Base-by-base conservation (phyloP, 2,329 filamentous ascomycete genomes). In the Pseudogymnoascus sp. region DNA sequence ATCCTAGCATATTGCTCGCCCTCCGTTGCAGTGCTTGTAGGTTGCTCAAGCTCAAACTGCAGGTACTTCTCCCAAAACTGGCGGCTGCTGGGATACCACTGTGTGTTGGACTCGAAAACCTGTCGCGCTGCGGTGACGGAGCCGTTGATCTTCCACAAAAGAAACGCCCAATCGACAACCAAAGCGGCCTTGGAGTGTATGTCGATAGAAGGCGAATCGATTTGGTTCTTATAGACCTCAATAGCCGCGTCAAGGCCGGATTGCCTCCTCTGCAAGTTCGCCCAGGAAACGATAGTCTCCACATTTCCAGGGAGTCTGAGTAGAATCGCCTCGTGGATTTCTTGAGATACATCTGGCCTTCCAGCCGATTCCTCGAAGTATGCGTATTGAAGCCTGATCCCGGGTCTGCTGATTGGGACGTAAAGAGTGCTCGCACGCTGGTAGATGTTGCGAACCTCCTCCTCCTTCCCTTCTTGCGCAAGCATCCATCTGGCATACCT, bases 401-500 rank as follows among this genome's bases (percentile, higher is more conserved):
- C 86, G 0, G 93, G 92, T 62, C 88, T 81, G 67, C 91, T 90
- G 69, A 97, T 88, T 3, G 93, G 92, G 1, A 96, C 90, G 71
- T 88, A 97, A 60, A 96, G 76, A 58, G 85, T 92, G 66, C 89
- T 87, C 8, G 93, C 94, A 61, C 92, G 86, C 72, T 93, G 86
- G 71, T 95, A 97, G 65, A 97, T 94, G 73, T 90, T 92, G 62
- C 94, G 88, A 5, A 93, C 87, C 71, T 97, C 92, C 72, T 97
- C 90, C 50, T 92, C 86, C 73, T 95, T 96, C 67, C 81, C 86
- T 1, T 84, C 76, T 71, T 96, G 90, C 0, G 85, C 85, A 63
- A 83, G 81, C 89, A 97, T 96, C 94, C 94, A 99, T 39, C 93
- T 82, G 14, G 89, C 90, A 74, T 96, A 99, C n/a, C 94, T 88